Evolutionary conservation across 1,139 yeast species (phyloP).

Genomic region (Debaryomyces udenii): DNA sequence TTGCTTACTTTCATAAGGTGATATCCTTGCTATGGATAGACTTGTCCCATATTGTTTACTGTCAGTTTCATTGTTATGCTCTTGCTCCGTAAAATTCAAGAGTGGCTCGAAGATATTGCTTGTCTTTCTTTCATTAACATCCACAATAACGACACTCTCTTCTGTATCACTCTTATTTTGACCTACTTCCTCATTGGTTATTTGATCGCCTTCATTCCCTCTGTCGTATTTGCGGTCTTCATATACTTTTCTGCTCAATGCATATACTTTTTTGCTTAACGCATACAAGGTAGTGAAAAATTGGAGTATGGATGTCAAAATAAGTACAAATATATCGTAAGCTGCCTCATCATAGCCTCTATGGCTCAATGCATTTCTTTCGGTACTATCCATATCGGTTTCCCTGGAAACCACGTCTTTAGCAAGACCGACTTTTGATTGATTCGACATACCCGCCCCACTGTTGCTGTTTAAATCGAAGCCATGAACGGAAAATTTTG

Average conservation of each 20-base stretch:
- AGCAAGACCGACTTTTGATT: too few species aligned
- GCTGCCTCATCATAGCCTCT: not conserved
- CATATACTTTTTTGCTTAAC: not conserved
- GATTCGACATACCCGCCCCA: not conserved
- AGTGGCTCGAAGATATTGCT: slow-evolving; percentile 8
- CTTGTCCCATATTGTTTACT: slow-evolving; percentile 13
- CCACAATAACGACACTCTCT: slow-evolving; percentile 12
- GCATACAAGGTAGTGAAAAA: not conserved
- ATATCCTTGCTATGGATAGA: slow-evolving; percentile 8
- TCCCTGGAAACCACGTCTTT: not conserved
- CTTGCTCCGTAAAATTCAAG: slow-evolving; percentile 2
- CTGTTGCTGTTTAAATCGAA: not conserved
- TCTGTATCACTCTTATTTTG: slow-evolving; percentile 6
- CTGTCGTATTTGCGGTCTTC: not conserved
- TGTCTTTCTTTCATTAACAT: slow-evolving; percentile 3
- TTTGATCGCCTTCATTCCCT: not conserved
- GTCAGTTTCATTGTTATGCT: not conserved
- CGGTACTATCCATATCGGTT: not conserved
- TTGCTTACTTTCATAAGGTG: not conserved
- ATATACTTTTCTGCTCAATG: not conserved
- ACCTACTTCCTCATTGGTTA: not conserved
- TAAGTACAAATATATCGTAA: not conserved
- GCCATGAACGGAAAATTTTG: not conserved
- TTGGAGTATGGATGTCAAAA: not conserved
- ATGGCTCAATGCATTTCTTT: not conserved